Percentiles rank a stretch among this genome's conserved stretches.
These are phyloP conservation scores for Zymoseptoria crescenta DNA, from an alignment of 2,329 filamentous ascomycete genomes.

Conservation along the genomic window DNA sequence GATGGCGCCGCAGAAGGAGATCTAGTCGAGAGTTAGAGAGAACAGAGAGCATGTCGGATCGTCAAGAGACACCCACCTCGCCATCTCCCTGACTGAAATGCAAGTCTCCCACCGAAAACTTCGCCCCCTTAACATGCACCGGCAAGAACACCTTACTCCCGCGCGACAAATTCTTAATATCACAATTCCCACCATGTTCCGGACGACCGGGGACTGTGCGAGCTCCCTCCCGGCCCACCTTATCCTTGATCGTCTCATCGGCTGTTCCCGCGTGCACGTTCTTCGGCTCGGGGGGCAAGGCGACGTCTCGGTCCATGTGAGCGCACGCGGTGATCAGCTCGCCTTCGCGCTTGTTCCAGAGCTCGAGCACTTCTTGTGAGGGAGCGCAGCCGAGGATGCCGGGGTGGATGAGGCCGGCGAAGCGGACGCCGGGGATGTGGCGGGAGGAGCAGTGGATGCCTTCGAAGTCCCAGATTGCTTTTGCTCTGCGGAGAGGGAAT, in stretches of 20 bases:
- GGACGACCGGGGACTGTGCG: conserved; percentile 76
- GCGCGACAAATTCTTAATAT: conserved; percentile 78
- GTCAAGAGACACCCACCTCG: conserved; percentile 38
- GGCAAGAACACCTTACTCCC: conserved; percentile 80
- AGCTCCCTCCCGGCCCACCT: conserved; percentile 69
- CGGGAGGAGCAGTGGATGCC: conserved; percentile 75
- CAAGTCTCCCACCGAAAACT: conserved; percentile 78
- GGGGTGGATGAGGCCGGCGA: conserved; percentile 78
- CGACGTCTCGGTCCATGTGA: conserved; percentile 62
- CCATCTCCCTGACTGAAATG: conserved; percentile 72
- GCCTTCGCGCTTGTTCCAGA: conserved; percentile 77
- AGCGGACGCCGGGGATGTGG: conserved; percentile 80
- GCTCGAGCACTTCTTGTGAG: conserved; percentile 64
- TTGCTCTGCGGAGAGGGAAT: conserved; percentile 46
- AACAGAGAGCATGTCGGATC: not conserved
- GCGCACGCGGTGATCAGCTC: conserved; percentile 65
- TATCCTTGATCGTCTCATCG: conserved; percentile 48
- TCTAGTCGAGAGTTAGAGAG: conserved; percentile 31
- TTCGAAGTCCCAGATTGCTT: conserved; percentile 71
- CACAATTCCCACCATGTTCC: conserved; percentile 84
- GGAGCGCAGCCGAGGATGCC: conserved; percentile 88
- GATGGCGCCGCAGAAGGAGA: conserved; percentile 68
- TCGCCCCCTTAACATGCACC: conserved; percentile 77
- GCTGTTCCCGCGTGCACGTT: conserved; percentile 67
- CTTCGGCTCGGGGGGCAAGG: conserved; percentile 63